Evolutionary conservation across 768 basidiomycete genomes (phyloP), one percentile per base, ranked within the genome.

Genomic region (Mycena maculata): DNA sequence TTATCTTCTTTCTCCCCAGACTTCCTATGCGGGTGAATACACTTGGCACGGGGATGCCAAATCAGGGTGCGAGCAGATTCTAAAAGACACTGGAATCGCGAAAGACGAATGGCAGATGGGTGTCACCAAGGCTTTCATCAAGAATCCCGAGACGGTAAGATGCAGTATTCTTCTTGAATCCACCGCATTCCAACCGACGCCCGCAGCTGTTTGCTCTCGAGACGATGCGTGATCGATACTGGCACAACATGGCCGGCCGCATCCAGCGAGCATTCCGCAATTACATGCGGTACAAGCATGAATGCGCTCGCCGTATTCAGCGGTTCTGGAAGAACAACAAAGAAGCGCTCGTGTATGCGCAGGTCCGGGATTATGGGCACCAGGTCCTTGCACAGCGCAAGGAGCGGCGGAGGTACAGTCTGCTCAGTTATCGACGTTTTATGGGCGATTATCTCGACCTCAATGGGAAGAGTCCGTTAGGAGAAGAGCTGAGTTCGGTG

Each of bases 91-190:
- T 15, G 97, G 98, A 28, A 99, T 99, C 72, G 88, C 94, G 8
- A 92, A 89, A 73, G 97, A 99, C 55, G 97, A 99, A 77, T 99
- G 98, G 98, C 98, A 99, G 79, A 98, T 99, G 96, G 98, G 98
- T 58, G 89, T 92, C 4, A 98, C 96, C 2, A 99, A 99, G 75
- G 97, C 97, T 0, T 99, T 99, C 79, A 99, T 99, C 80, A 99
- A 99, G 85, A 98, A 96, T 75, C 98, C 98, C 0, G 98, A 99
- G 78, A 99, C 97, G 22, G 94, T 96, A 77, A 69, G 89, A 76
- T 47, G 27, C 25, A 38, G 36, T 52, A 52, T 27, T 31, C n/a
- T 38, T 36, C 3, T 12, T 50, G 22, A n/a, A 53, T 42, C 39
- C 22, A 22, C 56, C 59, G 8, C n/a, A n/a, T n/a, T 52, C 36